These are phyloP conservation scores for Euptelea pleiosperma DNA, from an alignment of 164 flowering plant species.

Conservation along the genomic window DNA sequence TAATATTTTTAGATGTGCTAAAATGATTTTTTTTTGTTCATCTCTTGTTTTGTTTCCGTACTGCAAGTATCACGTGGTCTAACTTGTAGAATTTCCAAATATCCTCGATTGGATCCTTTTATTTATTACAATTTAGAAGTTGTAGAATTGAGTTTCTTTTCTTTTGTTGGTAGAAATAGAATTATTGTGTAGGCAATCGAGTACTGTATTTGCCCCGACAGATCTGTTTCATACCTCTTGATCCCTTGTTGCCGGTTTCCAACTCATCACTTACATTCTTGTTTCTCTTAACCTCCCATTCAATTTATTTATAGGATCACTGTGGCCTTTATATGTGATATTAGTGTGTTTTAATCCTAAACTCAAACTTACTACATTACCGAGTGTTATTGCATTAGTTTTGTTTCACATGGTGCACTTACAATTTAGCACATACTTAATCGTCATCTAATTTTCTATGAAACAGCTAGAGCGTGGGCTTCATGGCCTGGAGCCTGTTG, in stretches of 20 bases:
- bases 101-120: not conserved
- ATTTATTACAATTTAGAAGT: not conserved
- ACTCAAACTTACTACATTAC: not conserved
- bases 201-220: no score
- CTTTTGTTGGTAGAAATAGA: not conserved
- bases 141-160: not conserved
- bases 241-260: no score
- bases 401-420: not conserved
- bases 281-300: no score
- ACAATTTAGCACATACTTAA: not conserved
- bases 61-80: not conserved
- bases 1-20: not conserved
- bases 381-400: not conserved
- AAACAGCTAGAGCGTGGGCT: constrained; percentile 79
- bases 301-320: no score
- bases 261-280: no score
- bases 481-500: constrained; percentile 74
- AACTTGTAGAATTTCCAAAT: not conserved
- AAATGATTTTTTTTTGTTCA: not conserved
- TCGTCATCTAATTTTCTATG: not conserved
- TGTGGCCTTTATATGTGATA: no score
- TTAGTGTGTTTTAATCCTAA: not conserved
- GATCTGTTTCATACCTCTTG: no score
- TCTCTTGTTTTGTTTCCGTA: not conserved
- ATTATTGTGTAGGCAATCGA: not conserved